Evolutionary conservation across 495 filamentous ascomycete species (phyloP).

Genomic region (Xylaria scruposa): DNA sequence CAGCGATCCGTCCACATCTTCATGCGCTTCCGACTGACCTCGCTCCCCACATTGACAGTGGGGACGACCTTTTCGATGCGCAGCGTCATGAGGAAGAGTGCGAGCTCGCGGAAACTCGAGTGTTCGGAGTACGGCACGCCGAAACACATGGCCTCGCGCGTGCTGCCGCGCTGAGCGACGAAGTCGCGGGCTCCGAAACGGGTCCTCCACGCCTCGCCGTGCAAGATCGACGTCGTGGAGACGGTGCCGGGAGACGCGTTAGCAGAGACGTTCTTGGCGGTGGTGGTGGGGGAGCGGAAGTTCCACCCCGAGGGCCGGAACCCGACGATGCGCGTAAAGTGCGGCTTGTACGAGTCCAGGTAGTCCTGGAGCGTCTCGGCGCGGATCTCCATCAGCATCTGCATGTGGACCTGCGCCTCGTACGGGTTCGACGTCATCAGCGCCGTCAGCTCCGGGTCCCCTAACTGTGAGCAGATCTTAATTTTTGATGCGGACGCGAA

Average conservation of each 20-base stretch:
- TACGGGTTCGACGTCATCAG: slow-evolving; percentile 79
- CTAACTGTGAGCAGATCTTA: slow-evolving; percentile 80
- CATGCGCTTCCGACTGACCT: slow-evolving; percentile 73
- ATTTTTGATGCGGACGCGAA: slow-evolving; percentile 84
- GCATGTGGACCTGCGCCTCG: slow-evolving; percentile 97
- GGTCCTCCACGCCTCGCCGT: slow-evolving; percentile 74
- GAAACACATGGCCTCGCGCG: slow-evolving; percentile 77
- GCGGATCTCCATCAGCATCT: slow-evolving; percentile 87
- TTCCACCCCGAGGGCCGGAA: slow-evolving; percentile 94
- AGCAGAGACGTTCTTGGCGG: slow-evolving; percentile 32
- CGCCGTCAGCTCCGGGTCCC: slow-evolving; percentile 79
- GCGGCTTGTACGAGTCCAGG: slow-evolving; percentile 73
- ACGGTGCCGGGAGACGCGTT: slow-evolving; percentile 45
- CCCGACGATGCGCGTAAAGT: slow-evolving; percentile 86
- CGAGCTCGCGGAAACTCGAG: slow-evolving; percentile 90
- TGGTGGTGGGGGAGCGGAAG: slow-evolving; percentile 64
- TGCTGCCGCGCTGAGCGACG: slow-evolving; percentile 78
- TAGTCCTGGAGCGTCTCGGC: slow-evolving; percentile 89
- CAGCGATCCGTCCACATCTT: slow-evolving; percentile 90
- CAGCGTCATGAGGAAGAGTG: slow-evolving; percentile 88
- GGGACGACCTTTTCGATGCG: slow-evolving; percentile 88
- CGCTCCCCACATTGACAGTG: slow-evolving; percentile 87
- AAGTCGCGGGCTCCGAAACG: slow-evolving; percentile 70
- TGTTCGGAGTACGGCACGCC: slow-evolving; percentile 96
- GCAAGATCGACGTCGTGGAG: slow-evolving; percentile 65